Evolutionary conservation across 495 filamentous ascomycete genomes (phyloP), one percentile per base, ranked within the genome.

Genomic region (Aspergillus nidulans): DNA sequence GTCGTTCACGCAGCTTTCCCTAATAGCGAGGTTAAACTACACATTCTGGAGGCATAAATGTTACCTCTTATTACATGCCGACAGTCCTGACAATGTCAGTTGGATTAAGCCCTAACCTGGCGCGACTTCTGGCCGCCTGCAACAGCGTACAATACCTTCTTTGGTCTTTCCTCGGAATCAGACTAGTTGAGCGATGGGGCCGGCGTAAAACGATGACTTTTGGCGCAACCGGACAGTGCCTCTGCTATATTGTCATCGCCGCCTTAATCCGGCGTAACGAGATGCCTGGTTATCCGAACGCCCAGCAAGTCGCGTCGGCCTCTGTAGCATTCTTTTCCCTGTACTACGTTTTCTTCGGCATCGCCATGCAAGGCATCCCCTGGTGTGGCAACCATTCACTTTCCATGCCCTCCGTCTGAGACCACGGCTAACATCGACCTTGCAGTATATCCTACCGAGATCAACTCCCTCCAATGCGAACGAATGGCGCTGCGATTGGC

Each of bases 401-500:
- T 30, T 3, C 10, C 18, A 9, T 41, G 26, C 23, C 4, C 16
- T 39, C 18, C 15, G 3, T 34, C 10, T 13, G 8, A 34, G 15
- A 23, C 6, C 18, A 20, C 20, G 3, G 1, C 20, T 43, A 21
- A 21, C 20, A 21, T 6, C 1, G n/a, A 21, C 20, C 3, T 1
- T 24, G 10, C 20, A 52, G 49, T 55, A 13, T 55, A 55, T 16
- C 44, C 44, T 1, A 55, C 53, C 7, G 83, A 86, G 53, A 77
- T 86, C 60, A 84, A 82, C 57, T 72, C 72, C 13, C 72, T 85
- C n/a, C 66, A 9, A 81, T 81, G 75, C 69, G 83, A 0, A 78
- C 77, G 0, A 80, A 81, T 53, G 81, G 77, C 0, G 76, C 81
- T 0, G 80, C 80, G 0, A 56, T 82, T 6, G 77, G 69, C 5